phyloP scores from a whole-genome alignment of 129 eudicot genomes.

The Dittrichia graveolens region DNA sequence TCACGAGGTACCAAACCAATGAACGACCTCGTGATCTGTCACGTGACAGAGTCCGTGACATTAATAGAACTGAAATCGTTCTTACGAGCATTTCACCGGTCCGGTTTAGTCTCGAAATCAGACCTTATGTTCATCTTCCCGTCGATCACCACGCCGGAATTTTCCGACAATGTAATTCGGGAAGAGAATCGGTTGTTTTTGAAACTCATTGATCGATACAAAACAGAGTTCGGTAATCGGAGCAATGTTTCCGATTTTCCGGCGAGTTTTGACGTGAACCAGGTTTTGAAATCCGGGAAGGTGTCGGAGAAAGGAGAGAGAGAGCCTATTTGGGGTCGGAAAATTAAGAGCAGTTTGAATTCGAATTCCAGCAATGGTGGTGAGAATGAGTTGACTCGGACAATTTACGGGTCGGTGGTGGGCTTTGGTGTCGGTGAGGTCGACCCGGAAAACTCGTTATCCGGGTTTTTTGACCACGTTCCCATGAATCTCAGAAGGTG shows the following conservation, averaged over 20 bases:
- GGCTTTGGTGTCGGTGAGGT: constrained; percentile 80
- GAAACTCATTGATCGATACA: constrained; percentile 34
- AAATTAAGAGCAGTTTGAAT: constrained; percentile 30
- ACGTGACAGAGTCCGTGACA: constrained; percentile 49
- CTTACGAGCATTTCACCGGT: constrained; percentile 48
- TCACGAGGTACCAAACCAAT: constrained; percentile 63
- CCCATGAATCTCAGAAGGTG: constrained; percentile 73
- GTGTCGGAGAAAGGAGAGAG: constrained; percentile 48
- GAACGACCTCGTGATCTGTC: constrained; percentile 66
- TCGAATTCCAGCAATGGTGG: constrained; percentile 23
- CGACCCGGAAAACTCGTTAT: constrained; percentile 77
- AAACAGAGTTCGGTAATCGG: constrained; percentile 16
- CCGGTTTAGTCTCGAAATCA: constrained; percentile 53
- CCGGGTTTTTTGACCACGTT: constrained; percentile 81
- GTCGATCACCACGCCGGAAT: constrained; percentile 30
- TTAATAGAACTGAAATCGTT: constrained; percentile 45
- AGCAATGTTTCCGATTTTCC: neutral
- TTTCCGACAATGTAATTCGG: constrained; percentile 33
- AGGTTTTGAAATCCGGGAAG: constrained; percentile 44
- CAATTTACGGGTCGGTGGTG: constrained; percentile 76
- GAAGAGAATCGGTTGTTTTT: constrained; percentile 54
- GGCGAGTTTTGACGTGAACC: constrained; percentile 50
- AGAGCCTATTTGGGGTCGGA: constrained; percentile 82
- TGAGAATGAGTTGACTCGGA: constrained; percentile 48
- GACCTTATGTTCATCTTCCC: constrained; percentile 65